Percentiles rank a stretch among this genome's conserved stretches.
These are phyloP conservation scores for Spinacia oleracea DNA, from an alignment of 179 eudicot genomes.

Conservation along the genomic window DNA sequence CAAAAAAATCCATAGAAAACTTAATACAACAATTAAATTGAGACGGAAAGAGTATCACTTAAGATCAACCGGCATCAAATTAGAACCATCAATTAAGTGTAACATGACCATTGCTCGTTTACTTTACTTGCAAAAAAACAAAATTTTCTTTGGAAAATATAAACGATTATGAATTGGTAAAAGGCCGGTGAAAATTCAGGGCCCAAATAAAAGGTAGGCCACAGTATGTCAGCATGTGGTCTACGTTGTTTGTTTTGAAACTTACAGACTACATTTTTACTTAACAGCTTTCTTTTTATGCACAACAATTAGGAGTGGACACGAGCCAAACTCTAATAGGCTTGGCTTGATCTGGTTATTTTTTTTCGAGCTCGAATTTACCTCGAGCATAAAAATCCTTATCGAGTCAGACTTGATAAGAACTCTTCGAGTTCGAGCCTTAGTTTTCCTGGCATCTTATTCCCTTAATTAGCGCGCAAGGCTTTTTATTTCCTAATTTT, in stretches of 20 bases:
- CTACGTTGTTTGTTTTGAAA: neutral
- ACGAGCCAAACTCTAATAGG: no score
- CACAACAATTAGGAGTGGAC: neutral
- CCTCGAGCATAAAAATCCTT: no score
- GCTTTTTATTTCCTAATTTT: no score
- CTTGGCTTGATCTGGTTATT: no score
- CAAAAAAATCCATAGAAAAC: no score
- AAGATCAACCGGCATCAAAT: no score
- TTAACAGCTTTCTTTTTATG: neutral
- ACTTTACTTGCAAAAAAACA: neutral
- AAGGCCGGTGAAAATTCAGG: slow-evolving; percentile 3
- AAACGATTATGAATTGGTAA: neutral
- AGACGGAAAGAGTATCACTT: no score
- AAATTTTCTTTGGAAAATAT: neutral
- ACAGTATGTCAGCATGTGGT: slow-evolving; percentile 1
- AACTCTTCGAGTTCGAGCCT: no score
- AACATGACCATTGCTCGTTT: neutral
- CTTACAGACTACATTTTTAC: neutral
- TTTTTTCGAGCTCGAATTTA: no score
- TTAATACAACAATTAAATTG: no score
- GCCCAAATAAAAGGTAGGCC: slow-evolving; percentile 23
- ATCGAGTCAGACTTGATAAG: no score
- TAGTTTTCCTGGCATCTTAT: neutral
- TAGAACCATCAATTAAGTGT: no score
- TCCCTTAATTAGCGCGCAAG: neutral